Percentiles rank a stretch among this genome's conserved stretches.
Evolutionary conservation across 306 rosid genomes (phyloP).

Genomic region (Vicia sativa): DNA sequence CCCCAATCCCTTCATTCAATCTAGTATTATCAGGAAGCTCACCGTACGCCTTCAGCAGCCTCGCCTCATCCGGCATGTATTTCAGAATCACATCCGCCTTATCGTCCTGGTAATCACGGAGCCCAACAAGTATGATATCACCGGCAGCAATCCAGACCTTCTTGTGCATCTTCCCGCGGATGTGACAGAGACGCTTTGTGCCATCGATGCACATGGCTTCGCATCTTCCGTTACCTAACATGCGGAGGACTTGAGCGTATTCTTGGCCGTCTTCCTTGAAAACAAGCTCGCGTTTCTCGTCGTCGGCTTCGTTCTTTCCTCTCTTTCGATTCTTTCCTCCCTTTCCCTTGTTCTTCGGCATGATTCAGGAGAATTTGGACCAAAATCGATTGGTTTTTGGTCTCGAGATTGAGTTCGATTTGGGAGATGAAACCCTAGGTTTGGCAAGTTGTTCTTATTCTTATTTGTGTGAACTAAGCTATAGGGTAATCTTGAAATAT

Average conservation of each 20-base stretch:
- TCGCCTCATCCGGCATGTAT: conserved; percentile 16
- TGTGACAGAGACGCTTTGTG: conserved; percentile 8
- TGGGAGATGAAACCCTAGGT: no score
- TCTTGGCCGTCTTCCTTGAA: conserved; percentile 29
- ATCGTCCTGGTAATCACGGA: conserved; percentile 24
- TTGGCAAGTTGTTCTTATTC: no score
- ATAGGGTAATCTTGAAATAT: no score
- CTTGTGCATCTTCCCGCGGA: conserved; percentile 24
- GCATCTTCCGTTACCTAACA: conserved; percentile 13
- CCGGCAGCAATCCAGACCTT: conserved; percentile 26
- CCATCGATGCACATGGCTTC: conserved; percentile 5
- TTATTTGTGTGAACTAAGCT: no score
- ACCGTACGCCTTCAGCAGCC: not conserved
- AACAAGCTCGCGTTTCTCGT: conserved; percentile 1
- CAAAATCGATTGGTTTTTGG: no score
- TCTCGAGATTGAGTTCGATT: no score
- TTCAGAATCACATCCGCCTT: conserved; percentile 18
- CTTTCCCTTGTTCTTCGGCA: conserved; percentile 34
- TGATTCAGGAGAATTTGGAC: not conserved
- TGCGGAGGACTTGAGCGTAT: conserved; percentile 22
- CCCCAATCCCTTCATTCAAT: conserved; percentile 8
- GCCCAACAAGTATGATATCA: conserved; percentile 8
- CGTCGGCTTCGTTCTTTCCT: conserved; percentile 28
- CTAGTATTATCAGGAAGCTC: conserved; percentile 8
- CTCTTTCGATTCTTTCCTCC: conserved; percentile 28